A percentile compares a stretch with the other conserved stretches of the same genome.
Evolutionary conservation across 495 filamentous ascomycete genomes (phyloP).

Genomic region (Hyaloscypha hepaticicola): DNA sequence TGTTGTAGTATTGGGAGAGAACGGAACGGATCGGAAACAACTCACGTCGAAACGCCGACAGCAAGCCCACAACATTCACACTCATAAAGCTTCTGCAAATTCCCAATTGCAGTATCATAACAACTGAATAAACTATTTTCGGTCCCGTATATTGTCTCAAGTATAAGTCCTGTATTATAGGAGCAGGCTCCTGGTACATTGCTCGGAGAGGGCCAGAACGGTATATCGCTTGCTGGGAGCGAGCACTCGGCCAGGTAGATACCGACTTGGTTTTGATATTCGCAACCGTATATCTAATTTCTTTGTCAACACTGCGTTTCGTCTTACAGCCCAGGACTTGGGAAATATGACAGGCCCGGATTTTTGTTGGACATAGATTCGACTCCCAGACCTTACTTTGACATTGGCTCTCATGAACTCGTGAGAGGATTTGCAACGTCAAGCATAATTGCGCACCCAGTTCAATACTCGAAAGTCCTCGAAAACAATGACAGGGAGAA

Average conservation of each 20-base stretch:
- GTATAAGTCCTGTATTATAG: conserved; percentile 8
- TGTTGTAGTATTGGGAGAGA: too few species aligned
- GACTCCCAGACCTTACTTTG: too few species aligned
- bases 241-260: conserved; percentile 6
- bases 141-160: not conserved
- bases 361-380: too few species aligned
- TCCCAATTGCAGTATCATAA: not conserved
- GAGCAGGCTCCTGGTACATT: conserved; percentile 23
- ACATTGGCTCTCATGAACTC: too few species aligned
- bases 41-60: conserved; percentile 11
- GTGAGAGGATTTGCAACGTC: too few species aligned
- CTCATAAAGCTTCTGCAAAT: not conserved
- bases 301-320: too few species aligned
- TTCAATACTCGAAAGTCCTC: not conserved
- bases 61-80: conserved; percentile 9
- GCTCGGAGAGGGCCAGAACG: conserved; percentile 18
- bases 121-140: not conserved
- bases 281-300: conserved; percentile 23
- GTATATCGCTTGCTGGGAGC: conserved; percentile 2
- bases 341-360: too few species aligned
- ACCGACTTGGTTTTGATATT: conserved; percentile 18
- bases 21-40: not conserved
- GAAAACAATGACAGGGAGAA: not conserved
- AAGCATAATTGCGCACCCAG: too few species aligned
- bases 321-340: too few species aligned